Evolutionary conservation across 148 eudicot species (phyloP), one percentile per base, ranked within the genome.

Genomic region (Chenopodium quinoa): DNA sequence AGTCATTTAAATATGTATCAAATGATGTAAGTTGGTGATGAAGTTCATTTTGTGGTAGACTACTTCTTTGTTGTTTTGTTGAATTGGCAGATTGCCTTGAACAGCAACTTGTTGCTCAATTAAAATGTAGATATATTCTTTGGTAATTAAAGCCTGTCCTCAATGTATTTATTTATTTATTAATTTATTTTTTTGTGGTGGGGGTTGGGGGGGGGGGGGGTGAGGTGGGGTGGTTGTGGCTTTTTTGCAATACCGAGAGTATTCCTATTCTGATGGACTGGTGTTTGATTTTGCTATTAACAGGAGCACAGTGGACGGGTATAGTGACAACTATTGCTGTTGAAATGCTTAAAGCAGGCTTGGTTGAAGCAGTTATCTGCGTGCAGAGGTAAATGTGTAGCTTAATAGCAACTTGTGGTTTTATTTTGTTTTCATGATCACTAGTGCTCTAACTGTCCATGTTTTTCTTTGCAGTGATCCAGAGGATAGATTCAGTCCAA

Each of bases 261-360:
- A 56, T 16, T 56, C 56, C 56, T 40, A 40, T 40, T 40, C 44
- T 48, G 60, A 16, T 56, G 60, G 60, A 17, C 2, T 13, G 17
- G 1, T 56, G 17, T 12, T 56, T 56, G 17, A 56, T 56, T 14
- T 56, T 52, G 10, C 7, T 73, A 73, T 73, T 75, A 3, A 23
- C 75, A 95, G 99, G 97, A 82, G 99, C 99, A 71, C 99, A 95
- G 77, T 95, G 99, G 99, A 96, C 99, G 52, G 98, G 99, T 76
- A 93, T 96, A 85, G 98, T 96, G 68, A 96, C 99, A 25, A 93
- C 99, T 75, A 96, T 96, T 80, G 99, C 99, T 32, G 87, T 96
- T 77, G 98, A 93, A 89, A 96, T 96, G 99, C 88, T 96, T 65
- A 92, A 92, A 88, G 78, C 92, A 79, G 98, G 94, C 79, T 85